A percentile compares a stretch with the other conserved stretches of the same genome.
These are phyloP conservation scores for Xylariaceae sp. DNA, from an alignment of 2,329 filamentous ascomycete genomes.

Conservation along the genomic window DNA sequence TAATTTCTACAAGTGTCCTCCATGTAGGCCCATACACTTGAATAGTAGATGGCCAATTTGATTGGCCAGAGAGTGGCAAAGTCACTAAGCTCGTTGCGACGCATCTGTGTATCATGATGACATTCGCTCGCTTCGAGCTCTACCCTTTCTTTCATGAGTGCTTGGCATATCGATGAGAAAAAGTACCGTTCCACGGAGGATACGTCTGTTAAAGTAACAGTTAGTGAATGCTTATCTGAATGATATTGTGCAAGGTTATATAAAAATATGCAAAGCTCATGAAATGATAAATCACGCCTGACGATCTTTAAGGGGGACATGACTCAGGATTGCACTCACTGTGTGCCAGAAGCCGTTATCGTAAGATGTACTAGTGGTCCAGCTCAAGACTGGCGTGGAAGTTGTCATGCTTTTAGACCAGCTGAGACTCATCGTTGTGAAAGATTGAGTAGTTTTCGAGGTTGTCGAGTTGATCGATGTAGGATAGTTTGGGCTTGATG, in stretches of 20 bases:
- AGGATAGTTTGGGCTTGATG: constrained; percentile 7
- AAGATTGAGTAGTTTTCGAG: neutral
- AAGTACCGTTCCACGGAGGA: constrained; percentile 27
- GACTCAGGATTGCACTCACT: constrained; percentile 11
- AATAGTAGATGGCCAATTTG: neutral
- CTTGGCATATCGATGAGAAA: constrained; percentile 8
- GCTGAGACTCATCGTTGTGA: neutral
- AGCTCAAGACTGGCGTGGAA: constrained; percentile 11
- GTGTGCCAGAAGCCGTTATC: constrained; percentile 27
- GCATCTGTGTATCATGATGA: neutral
- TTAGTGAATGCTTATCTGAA: constrained; percentile 12
- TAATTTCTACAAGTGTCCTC: constrained; percentile 15
- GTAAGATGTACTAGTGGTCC: constrained; percentile 19
- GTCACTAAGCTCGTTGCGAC: neutral
- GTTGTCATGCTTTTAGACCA: constrained; percentile 3
- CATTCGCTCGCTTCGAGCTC: neutral
- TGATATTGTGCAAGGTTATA: neutral
- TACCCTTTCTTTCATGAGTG: constrained; percentile 9
- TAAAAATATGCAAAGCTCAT: neutral
- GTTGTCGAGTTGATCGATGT: constrained; percentile 14
- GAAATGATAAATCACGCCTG: no score
- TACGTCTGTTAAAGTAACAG: constrained; percentile 16
- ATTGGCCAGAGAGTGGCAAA: neutral
- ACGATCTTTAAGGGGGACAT: neutral
- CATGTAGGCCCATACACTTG: neutral